These are phyloP conservation scores for Rubroshorea leprosula DNA, from an alignment of 345 rosid genomes.

Conservation along the genomic window DNA sequence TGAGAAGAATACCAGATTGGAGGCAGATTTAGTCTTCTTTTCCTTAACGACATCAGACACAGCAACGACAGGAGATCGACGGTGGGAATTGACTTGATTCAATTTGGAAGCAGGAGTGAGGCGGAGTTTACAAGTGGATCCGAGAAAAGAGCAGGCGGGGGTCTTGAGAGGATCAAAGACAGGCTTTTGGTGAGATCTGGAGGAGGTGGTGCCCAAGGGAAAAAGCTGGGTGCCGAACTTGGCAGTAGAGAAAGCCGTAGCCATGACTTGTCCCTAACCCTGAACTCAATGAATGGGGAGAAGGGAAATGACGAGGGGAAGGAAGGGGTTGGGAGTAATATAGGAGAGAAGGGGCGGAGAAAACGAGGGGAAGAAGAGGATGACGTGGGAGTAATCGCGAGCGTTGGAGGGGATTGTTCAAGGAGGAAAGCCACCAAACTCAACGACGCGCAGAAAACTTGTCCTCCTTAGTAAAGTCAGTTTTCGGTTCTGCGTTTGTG, in stretches of 20 bases:
- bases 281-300: background rate
- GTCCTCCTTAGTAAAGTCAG: background rate
- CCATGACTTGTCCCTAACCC: background rate
- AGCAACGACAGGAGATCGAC: conserved; percentile 17
- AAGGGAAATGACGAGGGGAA: background rate
- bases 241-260: conserved; percentile 3
- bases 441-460: background rate
- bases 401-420: background rate
- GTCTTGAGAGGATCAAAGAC: background rate
- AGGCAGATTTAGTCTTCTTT: conserved; percentile 40
- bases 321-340: background rate
- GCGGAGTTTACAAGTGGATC: conserved; percentile 14
- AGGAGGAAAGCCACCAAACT: conserved; percentile 11
- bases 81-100: background rate
- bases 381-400: conserved; percentile 17
- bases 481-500: background rate
- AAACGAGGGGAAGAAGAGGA: conserved; percentile 5
- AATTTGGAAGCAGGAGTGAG: conserved; percentile 4
- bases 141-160: conserved; percentile 4
- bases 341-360: conserved; percentile 14
- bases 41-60: conserved; percentile 30
- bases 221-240: background rate
- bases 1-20: conserved; percentile 34
- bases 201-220: conserved; percentile 4
- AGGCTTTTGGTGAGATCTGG: conserved; percentile 10